Evolutionary conservation across 2,329 filamentous ascomycete genomes (phyloP), one percentile per base, ranked within the genome.

Genomic region (Ophidiomyces ophidiicola): DNA sequence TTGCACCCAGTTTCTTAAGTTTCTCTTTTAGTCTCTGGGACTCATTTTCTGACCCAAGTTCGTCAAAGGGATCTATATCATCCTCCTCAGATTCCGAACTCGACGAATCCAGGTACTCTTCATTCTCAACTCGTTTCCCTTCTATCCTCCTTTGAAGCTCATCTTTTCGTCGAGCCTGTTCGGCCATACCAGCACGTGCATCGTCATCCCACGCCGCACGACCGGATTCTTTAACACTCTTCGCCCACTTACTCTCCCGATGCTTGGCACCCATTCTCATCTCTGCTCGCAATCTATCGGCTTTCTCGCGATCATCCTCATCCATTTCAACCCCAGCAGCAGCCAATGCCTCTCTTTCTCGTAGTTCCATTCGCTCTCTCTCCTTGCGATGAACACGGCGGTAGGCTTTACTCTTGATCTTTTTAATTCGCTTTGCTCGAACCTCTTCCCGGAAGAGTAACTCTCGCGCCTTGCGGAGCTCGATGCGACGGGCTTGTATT

Each of bases 331-430:
- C 64, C 3, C 73, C 75, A 12, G 71, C 71, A 36, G 75, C 73
- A 32, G 68, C 64, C 36, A 78, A 60, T 26, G 71, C 69, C 42
- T 74, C 68, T 39, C 67, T 65, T 48, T 80, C 74, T 34, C 69
- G 63, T 44, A 74, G 63, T 35, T 72, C 68, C 43, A 72, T 54
- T 46, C 69, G 70, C 55, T 80, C 74, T 10, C 75, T 68, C 55
- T 82, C 82, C 56, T 81, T 94, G 25, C 88, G 78, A 61, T 96
- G 88, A 10, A 96, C 80, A 31, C 87, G 80, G 40, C 88, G 82
- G 57, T 93, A 98, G 0, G 86, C 76, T 60, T 94, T 98, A 57
- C 83, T 92, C 70, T 98, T 98, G 66, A 98, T 98, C 68, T 96
- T 96, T 66, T 94, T 94, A 63, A 98, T 85, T 17, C 90, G 80